phyloP scores from a whole-genome alignment of 345 rosid genomes.

The Durio zibethinus region DNA sequence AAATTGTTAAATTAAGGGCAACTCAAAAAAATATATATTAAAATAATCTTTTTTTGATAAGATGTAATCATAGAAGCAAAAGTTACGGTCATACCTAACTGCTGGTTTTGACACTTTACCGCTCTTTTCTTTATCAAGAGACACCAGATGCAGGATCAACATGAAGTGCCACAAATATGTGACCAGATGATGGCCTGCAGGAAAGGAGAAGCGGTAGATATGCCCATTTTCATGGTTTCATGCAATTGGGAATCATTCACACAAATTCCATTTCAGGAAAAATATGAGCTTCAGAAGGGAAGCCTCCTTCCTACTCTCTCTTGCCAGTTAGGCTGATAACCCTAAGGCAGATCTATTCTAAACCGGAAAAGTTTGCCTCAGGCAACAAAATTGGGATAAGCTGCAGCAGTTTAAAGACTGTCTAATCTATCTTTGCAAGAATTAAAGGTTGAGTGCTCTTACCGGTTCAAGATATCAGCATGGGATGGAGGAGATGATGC shows the following conservation, averaged over 20 bases:
- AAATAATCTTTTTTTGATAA: background rate
- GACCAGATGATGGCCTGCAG: conserved; percentile 86
- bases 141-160: conserved; percentile 95
- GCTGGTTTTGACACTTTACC: conserved; percentile 46
- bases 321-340: conserved; percentile 47
- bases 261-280: conserved; percentile 30
- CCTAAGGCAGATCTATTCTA: conserved; percentile 49
- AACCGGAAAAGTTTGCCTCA: conserved; percentile 48
- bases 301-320: conserved; percentile 55
- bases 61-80: background rate
- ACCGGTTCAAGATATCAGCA: conserved; percentile 74
- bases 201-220: conserved; percentile 46
- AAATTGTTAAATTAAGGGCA: background rate
- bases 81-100: conserved; percentile 43
- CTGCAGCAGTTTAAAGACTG: conserved; percentile 74
- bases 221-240: conserved; percentile 18
- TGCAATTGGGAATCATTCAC: conserved; percentile 20
- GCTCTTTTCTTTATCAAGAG: conserved; percentile 73
- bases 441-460: conserved; percentile 98
- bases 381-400: conserved; percentile 65
- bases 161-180: conserved; percentile 92
- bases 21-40: background rate
- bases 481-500: conserved; percentile 76
- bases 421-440: conserved; percentile 94
- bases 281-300: conserved; percentile 49